Evolutionary conservation across 306 rosid species (phyloP).

Genomic region (Leucaena leucocephala): DNA sequence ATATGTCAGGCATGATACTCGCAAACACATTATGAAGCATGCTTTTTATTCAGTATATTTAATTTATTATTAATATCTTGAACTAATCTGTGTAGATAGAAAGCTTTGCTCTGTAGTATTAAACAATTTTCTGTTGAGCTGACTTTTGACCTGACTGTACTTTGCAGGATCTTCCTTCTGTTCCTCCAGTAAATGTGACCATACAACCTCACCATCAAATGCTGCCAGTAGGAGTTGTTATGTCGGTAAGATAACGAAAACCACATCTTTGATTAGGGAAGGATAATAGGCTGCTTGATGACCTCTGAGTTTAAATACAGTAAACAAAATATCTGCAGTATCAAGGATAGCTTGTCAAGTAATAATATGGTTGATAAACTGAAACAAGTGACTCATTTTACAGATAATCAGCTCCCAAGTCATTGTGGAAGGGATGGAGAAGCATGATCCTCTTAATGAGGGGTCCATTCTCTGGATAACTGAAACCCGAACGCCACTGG

Average conservation of each 20-base stretch:
- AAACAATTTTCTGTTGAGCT: conserved; percentile 8
- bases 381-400: conserved; percentile 35
- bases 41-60: background rate
- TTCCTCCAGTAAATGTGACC: conserved; percentile 63
- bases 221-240: conserved; percentile 75
- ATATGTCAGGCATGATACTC: background rate
- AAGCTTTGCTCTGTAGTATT: background rate
- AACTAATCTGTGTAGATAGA: conserved; percentile 11
- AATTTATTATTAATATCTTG: background rate
- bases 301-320: conserved; percentile 7
- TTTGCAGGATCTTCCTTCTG: conserved; percentile 76
- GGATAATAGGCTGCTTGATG: conserved; percentile 4
- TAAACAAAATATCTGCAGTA: background rate
- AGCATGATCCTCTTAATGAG: conserved; percentile 81
- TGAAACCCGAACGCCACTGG: conserved; percentile 66
- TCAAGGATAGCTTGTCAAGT: conserved; percentile 2
- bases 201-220: conserved; percentile 72
- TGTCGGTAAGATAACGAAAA: conserved; percentile 65
- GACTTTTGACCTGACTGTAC: conserved; percentile 31
- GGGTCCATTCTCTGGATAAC: conserved; percentile 94
- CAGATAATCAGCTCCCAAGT: conserved; percentile 75
- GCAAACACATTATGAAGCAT: background rate
- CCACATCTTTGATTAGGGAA: background rate
- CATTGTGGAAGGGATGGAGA: conserved; percentile 83
- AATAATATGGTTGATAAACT: conserved; percentile 31